A percentile compares a stretch with the other conserved stretches of the same genome.
phyloP scores from a whole-genome alignment of 2,329 filamentous ascomycete species.

The Chaetomium sp. region DNA sequence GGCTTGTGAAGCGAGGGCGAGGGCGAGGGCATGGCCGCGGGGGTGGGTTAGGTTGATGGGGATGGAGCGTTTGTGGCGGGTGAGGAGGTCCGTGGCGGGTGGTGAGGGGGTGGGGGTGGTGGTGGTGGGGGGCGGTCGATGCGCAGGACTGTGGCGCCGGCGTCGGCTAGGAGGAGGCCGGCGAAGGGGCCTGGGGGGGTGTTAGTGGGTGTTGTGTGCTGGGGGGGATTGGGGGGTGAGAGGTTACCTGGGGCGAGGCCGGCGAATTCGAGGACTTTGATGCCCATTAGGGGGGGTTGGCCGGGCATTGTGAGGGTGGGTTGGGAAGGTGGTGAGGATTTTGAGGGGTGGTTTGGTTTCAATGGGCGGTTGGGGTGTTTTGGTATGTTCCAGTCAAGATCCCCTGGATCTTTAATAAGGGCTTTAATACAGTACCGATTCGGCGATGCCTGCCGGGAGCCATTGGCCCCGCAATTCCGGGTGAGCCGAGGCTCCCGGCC shows the following conservation, averaged over 20 bases:
- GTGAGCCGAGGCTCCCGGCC: constrained; percentile 25
- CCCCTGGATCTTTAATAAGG: neutral
- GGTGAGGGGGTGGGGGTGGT: constrained; percentile 50
- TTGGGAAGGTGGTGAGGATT: neutral
- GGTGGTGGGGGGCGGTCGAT: constrained; percentile 65
- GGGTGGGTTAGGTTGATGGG: constrained; percentile 75
- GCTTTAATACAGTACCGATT: neutral
- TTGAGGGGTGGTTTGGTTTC: neutral
- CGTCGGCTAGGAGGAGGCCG: constrained; percentile 85
- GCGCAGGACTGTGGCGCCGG: constrained; percentile 83
- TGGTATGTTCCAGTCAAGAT: neutral
- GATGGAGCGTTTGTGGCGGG: constrained; percentile 79
- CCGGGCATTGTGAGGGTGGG: constrained; percentile 39
- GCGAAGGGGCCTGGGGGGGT: constrained; percentile 73
- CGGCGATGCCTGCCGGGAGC: constrained; percentile 12
- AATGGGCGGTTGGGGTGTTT: neutral
- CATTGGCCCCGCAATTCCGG: constrained; percentile 1
- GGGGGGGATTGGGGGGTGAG: constrained; percentile 14
- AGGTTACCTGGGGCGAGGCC: constrained; percentile 63
- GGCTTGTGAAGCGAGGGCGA: constrained; percentile 60
- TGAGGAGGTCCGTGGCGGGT: constrained; percentile 65
- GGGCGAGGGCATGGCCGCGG: constrained; percentile 65
- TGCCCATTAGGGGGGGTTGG: constrained; percentile 50
- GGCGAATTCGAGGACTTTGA: constrained; percentile 62
- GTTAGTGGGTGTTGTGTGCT: constrained; percentile 15